Percentiles rank a stretch among this genome's conserved stretches.
These are phyloP conservation scores for Albifimbria verrucaria DNA, from an alignment of 2,329 filamentous ascomycete species.

Conservation along the genomic window DNA sequence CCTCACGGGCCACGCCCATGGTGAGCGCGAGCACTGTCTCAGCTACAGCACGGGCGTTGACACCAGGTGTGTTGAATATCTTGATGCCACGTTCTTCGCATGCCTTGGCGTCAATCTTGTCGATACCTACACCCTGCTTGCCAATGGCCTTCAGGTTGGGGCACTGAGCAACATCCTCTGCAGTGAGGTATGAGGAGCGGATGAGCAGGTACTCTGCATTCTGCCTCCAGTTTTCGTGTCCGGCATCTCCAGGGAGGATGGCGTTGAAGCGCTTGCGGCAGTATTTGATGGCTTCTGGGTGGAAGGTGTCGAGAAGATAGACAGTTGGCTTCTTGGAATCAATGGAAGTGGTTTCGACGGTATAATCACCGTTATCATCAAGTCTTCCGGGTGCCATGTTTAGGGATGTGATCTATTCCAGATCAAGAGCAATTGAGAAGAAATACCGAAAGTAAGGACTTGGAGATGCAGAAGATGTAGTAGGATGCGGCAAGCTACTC, in stretches of 20 bases:
- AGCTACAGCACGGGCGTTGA: constrained; percentile 39
- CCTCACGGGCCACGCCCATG: constrained; percentile 29
- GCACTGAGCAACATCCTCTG: constrained; percentile 31
- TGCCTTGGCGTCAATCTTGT: constrained; percentile 40
- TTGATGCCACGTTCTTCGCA: constrained; percentile 34
- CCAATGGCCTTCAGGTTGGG: constrained; percentile 37
- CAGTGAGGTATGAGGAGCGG: constrained; percentile 31
- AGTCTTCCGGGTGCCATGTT: neutral
- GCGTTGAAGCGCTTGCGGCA: constrained; percentile 35
- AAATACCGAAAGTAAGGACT: too few relatives aligned
- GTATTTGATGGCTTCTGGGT: constrained; percentile 30
- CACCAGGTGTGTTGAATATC: constrained; percentile 45
- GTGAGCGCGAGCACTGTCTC: constrained; percentile 34
- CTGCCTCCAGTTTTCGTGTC: constrained; percentile 33
- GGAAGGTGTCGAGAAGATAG: constrained; percentile 37
- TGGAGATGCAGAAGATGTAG: too few relatives aligned
- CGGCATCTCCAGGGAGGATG: constrained; percentile 29
- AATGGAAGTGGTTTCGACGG: neutral
- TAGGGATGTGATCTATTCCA: neutral
- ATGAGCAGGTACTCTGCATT: constrained; percentile 38
- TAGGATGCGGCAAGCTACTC: too few relatives aligned
- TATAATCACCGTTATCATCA: neutral
- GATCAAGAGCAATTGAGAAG: too few relatives aligned
- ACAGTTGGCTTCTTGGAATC: constrained; percentile 29
- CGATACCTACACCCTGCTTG: constrained; percentile 45